A percentile compares a stretch with the other conserved stretches of the same genome.
Evolutionary conservation across 1,284 basidiomycete species (phyloP).

Genomic region (Mycena sp.): DNA sequence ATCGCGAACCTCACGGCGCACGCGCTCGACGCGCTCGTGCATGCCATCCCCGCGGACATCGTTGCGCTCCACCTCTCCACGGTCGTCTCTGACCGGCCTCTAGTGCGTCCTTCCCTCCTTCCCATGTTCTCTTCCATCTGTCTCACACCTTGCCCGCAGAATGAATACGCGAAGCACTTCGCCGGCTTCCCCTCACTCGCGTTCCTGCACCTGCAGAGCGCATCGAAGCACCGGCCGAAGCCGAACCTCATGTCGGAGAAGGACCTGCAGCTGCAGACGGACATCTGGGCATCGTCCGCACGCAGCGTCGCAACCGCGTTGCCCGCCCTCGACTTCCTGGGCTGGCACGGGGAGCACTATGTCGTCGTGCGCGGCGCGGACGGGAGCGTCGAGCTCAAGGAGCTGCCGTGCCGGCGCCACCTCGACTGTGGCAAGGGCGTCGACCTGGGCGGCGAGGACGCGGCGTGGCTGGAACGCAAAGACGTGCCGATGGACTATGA

Average conservation of each 20-base stretch:
- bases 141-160: constrained; percentile 47
- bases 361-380: constrained; percentile 58
- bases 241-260: constrained; percentile 67
- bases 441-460: constrained; percentile 70
- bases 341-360: constrained; percentile 76
- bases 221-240: constrained; percentile 58
- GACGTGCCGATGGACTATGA: constrained; percentile 78
- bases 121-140: not conserved
- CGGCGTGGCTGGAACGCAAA: constrained; percentile 73
- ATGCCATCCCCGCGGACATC: constrained; percentile 58
- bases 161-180: constrained; percentile 61
- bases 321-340: constrained; percentile 67
- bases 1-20: constrained; percentile 57
- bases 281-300: constrained; percentile 61
- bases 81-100: constrained; percentile 54
- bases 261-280: constrained; percentile 64
- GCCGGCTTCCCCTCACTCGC: constrained; percentile 56
- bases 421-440: constrained; percentile 75
- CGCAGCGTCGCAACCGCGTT: constrained; percentile 57
- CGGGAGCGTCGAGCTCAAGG: constrained; percentile 63
- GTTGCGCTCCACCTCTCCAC: constrained; percentile 62
- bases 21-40: constrained; percentile 51
- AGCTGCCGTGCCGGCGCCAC: constrained; percentile 64
- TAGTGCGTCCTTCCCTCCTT: constrained; percentile 55
- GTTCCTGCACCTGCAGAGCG: constrained; percentile 66